phyloP scores from a whole-genome alignment of 495 filamentous ascomycete species.

The Viridothelium virens region DNA sequence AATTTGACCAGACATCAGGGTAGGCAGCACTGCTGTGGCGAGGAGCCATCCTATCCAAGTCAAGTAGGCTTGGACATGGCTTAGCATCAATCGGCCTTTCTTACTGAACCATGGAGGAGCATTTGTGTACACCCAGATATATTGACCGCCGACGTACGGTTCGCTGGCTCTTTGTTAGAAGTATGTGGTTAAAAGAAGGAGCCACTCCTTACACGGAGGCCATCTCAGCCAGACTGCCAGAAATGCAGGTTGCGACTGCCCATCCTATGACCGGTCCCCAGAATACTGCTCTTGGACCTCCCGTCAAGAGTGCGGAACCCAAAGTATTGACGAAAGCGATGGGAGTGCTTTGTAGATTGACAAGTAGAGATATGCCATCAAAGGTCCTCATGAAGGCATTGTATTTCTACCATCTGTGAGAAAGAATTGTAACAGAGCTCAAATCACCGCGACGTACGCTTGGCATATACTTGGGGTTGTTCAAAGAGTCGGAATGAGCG shows the following conservation, averaged over 20 bases:
- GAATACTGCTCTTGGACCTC: neutral
- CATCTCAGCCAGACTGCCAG: slow-evolving; percentile 8
- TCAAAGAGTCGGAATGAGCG: neutral
- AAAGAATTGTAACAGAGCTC: neutral
- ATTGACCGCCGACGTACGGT: slow-evolving; percentile 2
- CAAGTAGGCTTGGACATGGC: slow-evolving; percentile 9
- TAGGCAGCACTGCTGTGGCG: neutral
- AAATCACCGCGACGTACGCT: neutral
- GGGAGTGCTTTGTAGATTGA: neutral
- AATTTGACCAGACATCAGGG: neutral
- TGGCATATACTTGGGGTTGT: neutral
- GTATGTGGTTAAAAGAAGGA: neutral
- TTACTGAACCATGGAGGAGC: neutral
- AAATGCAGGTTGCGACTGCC: neutral
- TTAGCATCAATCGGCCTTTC: neutral
- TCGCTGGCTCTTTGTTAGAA: neutral
- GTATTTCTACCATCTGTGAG: neutral
- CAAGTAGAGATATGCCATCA: neutral
- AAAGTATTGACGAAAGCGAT: neutral
- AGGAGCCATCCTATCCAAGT: slow-evolving; percentile 5
- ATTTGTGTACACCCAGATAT: slow-evolving; percentile 4
- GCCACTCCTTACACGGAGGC: neutral
- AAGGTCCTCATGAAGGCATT: slow-evolving; percentile 6
- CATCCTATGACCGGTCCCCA: neutral
- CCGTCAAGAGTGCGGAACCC: slow-evolving; percentile 3